Evolutionary conservation across 2,329 filamentous ascomycete species (phyloP).

Genomic region (Colletotrichum orchidophilum): DNA sequence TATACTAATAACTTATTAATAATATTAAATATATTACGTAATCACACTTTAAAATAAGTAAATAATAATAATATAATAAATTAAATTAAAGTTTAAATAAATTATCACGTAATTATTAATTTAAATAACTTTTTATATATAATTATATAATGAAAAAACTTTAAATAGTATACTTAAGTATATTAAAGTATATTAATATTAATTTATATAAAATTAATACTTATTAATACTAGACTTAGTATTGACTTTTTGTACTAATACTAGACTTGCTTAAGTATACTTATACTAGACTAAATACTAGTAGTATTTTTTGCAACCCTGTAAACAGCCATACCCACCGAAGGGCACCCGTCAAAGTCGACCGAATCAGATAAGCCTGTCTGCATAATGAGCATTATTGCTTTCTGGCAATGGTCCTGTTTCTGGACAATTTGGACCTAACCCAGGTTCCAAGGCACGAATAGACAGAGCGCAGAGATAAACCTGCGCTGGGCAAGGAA

Average conservation of each 20-base stretch:
- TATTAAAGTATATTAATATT: neutral
- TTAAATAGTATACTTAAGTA: neutral
- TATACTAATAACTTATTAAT: neutral
- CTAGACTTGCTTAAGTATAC: neutral
- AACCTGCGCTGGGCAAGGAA: neutral
- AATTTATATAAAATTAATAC: neutral
- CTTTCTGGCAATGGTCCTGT: conserved; percentile 16
- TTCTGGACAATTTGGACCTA: neutral
- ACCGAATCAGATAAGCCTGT: conserved; percentile 10
- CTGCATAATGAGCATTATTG: conserved; percentile 3
- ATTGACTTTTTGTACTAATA: neutral
- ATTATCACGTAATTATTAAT: neutral
- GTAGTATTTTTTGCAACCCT: neutral
- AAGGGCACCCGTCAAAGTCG: neutral
- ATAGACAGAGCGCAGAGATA: neutral
- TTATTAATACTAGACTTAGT: neutral
- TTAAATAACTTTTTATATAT: neutral
- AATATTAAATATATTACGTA: neutral
- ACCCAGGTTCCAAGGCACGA: neutral
- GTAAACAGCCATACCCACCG: neutral
- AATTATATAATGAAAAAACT: neutral
- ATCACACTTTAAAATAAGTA: neutral
- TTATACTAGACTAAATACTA: neutral
- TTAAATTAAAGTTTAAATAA: neutral
- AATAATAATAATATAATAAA: neutral